Percentiles rank a stretch among this genome's conserved stretches.
phyloP scores from a whole-genome alignment of 2,329 filamentous ascomycete genomes.

The Lasiodiplodia sp. region DNA sequence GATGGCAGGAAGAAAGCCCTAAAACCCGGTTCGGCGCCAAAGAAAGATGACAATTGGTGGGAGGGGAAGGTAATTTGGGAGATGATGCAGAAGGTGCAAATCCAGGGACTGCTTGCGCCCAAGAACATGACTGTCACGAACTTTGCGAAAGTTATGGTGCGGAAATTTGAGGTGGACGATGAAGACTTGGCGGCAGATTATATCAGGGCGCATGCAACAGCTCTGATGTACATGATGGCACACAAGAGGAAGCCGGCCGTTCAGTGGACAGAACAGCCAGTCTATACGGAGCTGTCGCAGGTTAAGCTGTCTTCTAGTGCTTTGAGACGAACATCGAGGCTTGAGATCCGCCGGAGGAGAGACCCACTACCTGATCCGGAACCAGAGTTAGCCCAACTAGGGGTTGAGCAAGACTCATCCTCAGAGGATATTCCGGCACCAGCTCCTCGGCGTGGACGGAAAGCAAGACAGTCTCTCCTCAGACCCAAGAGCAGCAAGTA shows the following conservation, averaged over 20 bases:
- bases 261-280: slow-evolving; percentile 42
- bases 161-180: slow-evolving; percentile 48
- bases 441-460: slow-evolving; percentile 33
- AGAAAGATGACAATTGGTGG: slow-evolving; percentile 51
- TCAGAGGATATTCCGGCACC: slow-evolving; percentile 35
- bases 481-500: slow-evolving; percentile 46
- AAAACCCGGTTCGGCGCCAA: slow-evolving; percentile 34
- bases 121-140: slow-evolving; percentile 43
- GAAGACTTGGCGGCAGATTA: slow-evolving; percentile 42
- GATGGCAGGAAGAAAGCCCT: not conserved
- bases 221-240: slow-evolving; percentile 49
- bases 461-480: slow-evolving; percentile 44
- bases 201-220: slow-evolving; percentile 45
- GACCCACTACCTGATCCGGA: slow-evolving; percentile 34
- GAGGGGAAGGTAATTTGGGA: slow-evolving; percentile 47
- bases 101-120: slow-evolving; percentile 40
- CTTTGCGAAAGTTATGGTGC: slow-evolving; percentile 44
- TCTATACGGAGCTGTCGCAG: slow-evolving; percentile 42
- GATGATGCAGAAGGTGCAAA: slow-evolving; percentile 49
- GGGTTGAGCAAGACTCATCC: slow-evolving; percentile 6
- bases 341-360: slow-evolving; percentile 42
- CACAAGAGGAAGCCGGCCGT: slow-evolving; percentile 41
- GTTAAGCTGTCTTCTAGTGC: slow-evolving; percentile 41
- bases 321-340: slow-evolving; percentile 41
- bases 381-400: not conserved